These are phyloP conservation scores for Xerocomellus amylosporus DNA, from an alignment of 768 basidiomycete genomes.

Conservation along the genomic window DNA sequence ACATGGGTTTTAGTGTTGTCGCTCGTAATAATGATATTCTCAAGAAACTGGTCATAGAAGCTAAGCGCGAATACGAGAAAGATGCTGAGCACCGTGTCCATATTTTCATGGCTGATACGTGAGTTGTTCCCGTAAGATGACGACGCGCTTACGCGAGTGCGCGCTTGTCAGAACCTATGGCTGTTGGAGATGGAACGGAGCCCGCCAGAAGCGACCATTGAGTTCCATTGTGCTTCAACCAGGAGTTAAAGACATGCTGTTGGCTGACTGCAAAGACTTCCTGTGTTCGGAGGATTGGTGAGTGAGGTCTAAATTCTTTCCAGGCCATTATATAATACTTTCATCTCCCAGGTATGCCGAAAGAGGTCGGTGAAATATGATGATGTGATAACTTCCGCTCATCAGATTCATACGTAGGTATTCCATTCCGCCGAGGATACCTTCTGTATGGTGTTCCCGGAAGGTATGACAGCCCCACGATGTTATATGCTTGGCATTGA, in stretches of 20 bases:
- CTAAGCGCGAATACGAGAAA: constrained; percentile 86
- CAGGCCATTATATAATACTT: constrained; percentile 16
- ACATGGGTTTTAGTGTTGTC: constrained; percentile 57
- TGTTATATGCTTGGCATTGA: constrained; percentile 11
- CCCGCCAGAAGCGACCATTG: constrained; percentile 86
- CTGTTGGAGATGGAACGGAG: constrained; percentile 87
- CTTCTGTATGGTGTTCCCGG: constrained; percentile 82
- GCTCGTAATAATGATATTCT: constrained; percentile 86
- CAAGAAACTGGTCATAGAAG: constrained; percentile 82
- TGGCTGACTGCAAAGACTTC: constrained; percentile 85
- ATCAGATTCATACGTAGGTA: constrained; percentile 47
- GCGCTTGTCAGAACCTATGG: constrained; percentile 52
- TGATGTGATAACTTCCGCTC: constrained; percentile 18
- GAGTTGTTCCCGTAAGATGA: constrained; percentile 35
- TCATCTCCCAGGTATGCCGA: constrained; percentile 73
- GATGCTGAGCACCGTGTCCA: constrained; percentile 89
- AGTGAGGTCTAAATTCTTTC: constrained; percentile 32
- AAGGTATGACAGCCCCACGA: constrained; percentile 46
- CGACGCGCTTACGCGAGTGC: not conserved
- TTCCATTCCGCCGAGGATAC: constrained; percentile 86
- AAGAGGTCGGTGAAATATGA: constrained; percentile 54
- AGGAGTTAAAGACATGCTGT: constrained; percentile 87
- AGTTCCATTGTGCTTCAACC: constrained; percentile 90
- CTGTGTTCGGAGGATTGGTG: constrained; percentile 82
- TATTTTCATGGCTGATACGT: constrained; percentile 88